Evolutionary conservation across 1,139 yeast genomes (phyloP), one percentile per base, ranked within the genome.

Genomic region (Nakaseomyces nivariensis): DNA sequence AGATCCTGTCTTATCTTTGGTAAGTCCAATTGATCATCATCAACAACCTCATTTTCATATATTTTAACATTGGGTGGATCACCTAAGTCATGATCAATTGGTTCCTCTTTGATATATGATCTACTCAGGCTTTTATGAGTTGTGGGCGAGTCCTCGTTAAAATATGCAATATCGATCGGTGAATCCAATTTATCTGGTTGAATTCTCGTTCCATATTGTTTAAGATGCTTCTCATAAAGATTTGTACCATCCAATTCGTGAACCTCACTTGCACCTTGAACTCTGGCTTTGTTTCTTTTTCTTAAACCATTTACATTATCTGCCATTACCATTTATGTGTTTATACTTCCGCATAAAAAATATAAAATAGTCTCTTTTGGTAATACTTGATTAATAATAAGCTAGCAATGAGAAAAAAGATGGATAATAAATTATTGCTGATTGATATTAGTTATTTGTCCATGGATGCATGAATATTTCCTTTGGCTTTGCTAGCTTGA

Each of bases 61-160:
- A 40, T 5, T 11, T 9, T 4, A 26, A 24, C 32, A 7, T 5
- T 25, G 5, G 22, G 17, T 7, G 17, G 5, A 8, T 7, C n/a
- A n/a, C 10, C 26, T 8, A 27, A 7, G 11, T 22, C n/a, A 38
- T 10, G 5, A 27, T 41, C 34, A 8, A 27, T n/a, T 41, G 33
- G 34, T 13, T 41, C 44, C 33, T 41, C 34, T 29, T 41, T 29
- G 5, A 29, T 11, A 41, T n/a, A 41, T 27, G 34, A 27, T 29
- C 13, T 27, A 17, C 25, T 29, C 44, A 27, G 3, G 13, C 44
- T 41, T 8, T 29, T 27, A 9, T 27, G 34, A 5, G 44, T 41
- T 9, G 44, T 41, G 8, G 44, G 44, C 1, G 44, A 41, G n/a
- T 29, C 44, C 11, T n/a, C 44, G 29, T 41, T 41, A 10, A 41